phyloP scores from a whole-genome alignment of 148 eudicot genomes.

The Rhododendron griersonianum region DNA sequence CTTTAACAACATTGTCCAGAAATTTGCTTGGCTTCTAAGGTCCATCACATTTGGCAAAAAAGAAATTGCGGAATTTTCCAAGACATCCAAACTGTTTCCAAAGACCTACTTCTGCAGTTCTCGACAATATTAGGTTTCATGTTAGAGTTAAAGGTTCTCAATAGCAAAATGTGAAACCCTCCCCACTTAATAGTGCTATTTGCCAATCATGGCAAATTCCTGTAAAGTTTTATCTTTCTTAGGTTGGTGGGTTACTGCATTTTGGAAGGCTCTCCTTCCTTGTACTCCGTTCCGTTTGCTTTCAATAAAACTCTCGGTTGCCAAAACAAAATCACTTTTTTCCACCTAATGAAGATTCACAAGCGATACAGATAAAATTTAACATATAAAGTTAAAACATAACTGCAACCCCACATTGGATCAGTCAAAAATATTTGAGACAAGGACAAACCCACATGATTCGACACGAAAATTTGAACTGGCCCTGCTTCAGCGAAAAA shows the following conservation, averaged over 20 bases:
- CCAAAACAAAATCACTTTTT: not conserved
- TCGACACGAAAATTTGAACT: slow-evolving; percentile 90
- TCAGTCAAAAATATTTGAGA: not conserved
- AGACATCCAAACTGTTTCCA: not conserved
- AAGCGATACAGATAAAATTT: not conserved
- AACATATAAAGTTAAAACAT: not conserved
- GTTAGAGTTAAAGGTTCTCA: not conserved
- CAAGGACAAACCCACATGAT: slow-evolving; percentile 56
- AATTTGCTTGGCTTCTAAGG: not conserved
- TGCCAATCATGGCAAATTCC: not conserved
- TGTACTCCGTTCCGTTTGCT: not conserved
- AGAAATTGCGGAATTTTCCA: not conserved
- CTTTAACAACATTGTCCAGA: not conserved
- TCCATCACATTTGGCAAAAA: not conserved
- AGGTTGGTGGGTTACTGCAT: not conserved
- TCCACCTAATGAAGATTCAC: not conserved
- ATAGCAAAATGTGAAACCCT: not conserved
- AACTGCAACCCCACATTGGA: not conserved
- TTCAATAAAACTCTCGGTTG: not conserved
- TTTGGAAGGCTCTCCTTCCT: not conserved
- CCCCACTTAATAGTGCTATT: not conserved
- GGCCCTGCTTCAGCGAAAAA: slow-evolving; percentile 98
- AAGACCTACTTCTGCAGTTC: not conserved
- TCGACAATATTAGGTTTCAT: not conserved
- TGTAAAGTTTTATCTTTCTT: not conserved